Percentiles rank a stretch among this genome's conserved stretches.
phyloP scores from a whole-genome alignment of 495 filamentous ascomycete genomes.

The Daldinia childiae region DNA sequence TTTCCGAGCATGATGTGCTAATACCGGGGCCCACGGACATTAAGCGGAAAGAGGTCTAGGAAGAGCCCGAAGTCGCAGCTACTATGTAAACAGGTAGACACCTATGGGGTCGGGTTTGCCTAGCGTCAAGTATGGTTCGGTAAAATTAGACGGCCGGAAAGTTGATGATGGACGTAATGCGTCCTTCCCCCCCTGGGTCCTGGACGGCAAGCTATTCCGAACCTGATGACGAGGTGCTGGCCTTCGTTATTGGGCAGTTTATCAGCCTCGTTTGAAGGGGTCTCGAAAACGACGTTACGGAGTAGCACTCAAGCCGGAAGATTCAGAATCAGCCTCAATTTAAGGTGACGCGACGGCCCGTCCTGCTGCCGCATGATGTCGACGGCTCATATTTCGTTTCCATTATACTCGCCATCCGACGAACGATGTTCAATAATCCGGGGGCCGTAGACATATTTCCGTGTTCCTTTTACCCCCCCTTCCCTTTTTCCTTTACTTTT shows the following conservation, averaged over 20 bases:
- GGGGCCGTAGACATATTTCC: slow-evolving; percentile 24
- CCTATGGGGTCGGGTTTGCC: slow-evolving; percentile 8
- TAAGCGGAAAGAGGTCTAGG: slow-evolving; percentile 22
- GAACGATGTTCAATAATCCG: slow-evolving; percentile 29
- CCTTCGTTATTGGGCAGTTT: slow-evolving; percentile 24
- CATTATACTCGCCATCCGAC: slow-evolving; percentile 26
- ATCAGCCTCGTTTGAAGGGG: slow-evolving; percentile 42
- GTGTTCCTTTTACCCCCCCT: slow-evolving; percentile 14
- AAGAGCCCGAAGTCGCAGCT: slow-evolving; percentile 24
- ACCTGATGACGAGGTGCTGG: slow-evolving; percentile 16
- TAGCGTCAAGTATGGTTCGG: slow-evolving; percentile 39
- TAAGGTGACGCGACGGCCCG: slow-evolving; percentile 36
- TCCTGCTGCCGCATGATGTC: slow-evolving; percentile 33
- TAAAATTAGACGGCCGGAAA: slow-evolving; percentile 42
- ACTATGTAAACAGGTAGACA: slow-evolving; percentile 8
- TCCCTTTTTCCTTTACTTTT: slow-evolving; percentile 19
- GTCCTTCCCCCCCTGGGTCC: slow-evolving; percentile 7
- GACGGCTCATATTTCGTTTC: slow-evolving; percentile 23
- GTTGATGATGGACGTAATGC: slow-evolving; percentile 36
- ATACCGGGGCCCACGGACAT: slow-evolving; percentile 18
- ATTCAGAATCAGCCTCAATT: slow-evolving; percentile 45
- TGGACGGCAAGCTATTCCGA: slow-evolving; percentile 38
- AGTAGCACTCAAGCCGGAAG: slow-evolving; percentile 38
- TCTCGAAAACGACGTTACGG: slow-evolving; percentile 28
- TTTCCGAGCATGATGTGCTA: slow-evolving; percentile 28